phyloP scores from a whole-genome alignment of 1,284 basidiomycete species.

The Ustilago sp. region DNA sequence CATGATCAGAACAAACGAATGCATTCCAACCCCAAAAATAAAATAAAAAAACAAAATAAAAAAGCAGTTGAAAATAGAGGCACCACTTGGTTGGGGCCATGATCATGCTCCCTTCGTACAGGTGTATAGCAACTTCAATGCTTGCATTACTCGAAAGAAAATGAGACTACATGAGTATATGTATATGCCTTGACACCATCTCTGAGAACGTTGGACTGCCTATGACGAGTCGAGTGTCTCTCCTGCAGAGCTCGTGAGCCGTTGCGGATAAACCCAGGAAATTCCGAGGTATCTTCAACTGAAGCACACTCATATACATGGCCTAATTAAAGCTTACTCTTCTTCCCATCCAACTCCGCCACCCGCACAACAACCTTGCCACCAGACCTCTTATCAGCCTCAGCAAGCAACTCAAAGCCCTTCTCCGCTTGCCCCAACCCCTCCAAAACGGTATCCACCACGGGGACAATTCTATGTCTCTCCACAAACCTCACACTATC shows the following conservation, averaged over 20 bases:
- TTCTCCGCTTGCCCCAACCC: conserved; percentile 78
- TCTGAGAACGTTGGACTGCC: too few relatives aligned
- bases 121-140: too few relatives aligned
- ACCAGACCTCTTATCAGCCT: conserved; percentile 62
- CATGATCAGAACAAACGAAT: background rate
- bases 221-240: too few relatives aligned
- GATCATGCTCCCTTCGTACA: too few relatives aligned
- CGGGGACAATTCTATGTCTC: conserved; percentile 78
- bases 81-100: too few relatives aligned
- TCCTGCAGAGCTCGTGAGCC: too few relatives aligned
- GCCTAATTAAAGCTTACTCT: conserved; percentile 31
- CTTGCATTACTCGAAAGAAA: too few relatives aligned
- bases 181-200: too few relatives aligned
- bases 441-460: conserved; percentile 79
- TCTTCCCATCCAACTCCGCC: conserved; percentile 6
- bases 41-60: background rate
- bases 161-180: too few relatives aligned
- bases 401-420: conserved; percentile 75
- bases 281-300: too few relatives aligned
- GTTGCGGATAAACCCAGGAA: too few relatives aligned
- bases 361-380: conserved; percentile 64
- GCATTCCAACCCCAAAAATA: background rate
- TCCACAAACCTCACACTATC: conserved; percentile 80
- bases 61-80: too few relatives aligned
- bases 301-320: background rate